These are phyloP conservation scores for Candida peoriensis DNA, from an alignment of 805 yeast species.

Conservation along the genomic window DNA sequence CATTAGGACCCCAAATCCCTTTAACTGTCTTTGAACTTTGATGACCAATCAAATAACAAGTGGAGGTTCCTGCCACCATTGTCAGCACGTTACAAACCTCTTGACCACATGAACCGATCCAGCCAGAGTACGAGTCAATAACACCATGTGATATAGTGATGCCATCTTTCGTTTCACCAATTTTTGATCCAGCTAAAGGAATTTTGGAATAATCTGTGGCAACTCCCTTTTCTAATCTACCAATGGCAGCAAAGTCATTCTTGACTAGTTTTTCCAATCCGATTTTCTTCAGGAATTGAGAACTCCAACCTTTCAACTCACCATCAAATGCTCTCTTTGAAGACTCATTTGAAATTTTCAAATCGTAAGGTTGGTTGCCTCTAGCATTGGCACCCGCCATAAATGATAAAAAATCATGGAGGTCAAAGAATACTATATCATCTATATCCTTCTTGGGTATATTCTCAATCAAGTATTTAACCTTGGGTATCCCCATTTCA, in stretches of 20 bases:
- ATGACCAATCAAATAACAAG: conserved; percentile 42
- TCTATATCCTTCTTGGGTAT: conserved; percentile 16
- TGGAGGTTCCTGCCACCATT: conserved; percentile 60
- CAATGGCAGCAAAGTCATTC: conserved; percentile 25
- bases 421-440: conserved; percentile 39
- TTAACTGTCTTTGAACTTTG: conserved; percentile 19
- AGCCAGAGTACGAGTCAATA: conserved; percentile 57
- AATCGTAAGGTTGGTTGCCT: conserved; percentile 7
- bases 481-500: conserved; percentile 56
- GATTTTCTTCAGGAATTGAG: conserved; percentile 19
- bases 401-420: conserved; percentile 41
- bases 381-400: conserved; percentile 18
- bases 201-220: conserved; percentile 11
- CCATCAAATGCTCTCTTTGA: conserved; percentile 47
- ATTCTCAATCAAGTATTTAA: conserved; percentile 33
- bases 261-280: conserved; percentile 15
- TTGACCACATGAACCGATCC: conserved; percentile 35
- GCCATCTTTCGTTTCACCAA: conserved; percentile 14
- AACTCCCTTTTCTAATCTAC: conserved; percentile 22
- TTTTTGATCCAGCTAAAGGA: conserved; percentile 29
- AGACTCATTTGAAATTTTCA: conserved; percentile 5
- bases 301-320: conserved; percentile 50
- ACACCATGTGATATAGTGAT: conserved; percentile 40
- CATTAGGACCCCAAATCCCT: conserved; percentile 63
- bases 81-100: conserved; percentile 27